Evolutionary conservation across 176 grass and related monocot genomes (phyloP).

Genomic region (Hyparrhenia diplandra): DNA sequence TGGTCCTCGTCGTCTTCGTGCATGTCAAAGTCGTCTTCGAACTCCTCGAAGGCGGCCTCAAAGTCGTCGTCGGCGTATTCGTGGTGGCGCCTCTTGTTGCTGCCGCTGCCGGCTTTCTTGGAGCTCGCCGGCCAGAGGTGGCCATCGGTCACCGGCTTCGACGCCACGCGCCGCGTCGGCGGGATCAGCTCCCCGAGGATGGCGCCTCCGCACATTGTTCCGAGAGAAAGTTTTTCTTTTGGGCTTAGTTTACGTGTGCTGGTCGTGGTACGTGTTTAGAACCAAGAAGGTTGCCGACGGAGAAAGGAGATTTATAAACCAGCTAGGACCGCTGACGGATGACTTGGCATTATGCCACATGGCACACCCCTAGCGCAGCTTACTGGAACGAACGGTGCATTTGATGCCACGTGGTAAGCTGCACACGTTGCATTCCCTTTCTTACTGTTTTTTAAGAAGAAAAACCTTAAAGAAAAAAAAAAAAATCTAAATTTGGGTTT

Average conservation of each 20-base stretch:
- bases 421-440: not conserved
- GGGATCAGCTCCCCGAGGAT: conserved; percentile 62
- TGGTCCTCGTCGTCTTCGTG: conserved; percentile 23
- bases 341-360: not conserved
- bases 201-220: conserved; percentile 72
- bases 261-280: not conserved
- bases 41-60: conserved; percentile 63
- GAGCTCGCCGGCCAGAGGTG: conserved; percentile 22
- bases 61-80: conserved; percentile 32
- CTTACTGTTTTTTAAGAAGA: too few species aligned
- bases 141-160: conserved; percentile 19
- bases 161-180: conserved; percentile 11
- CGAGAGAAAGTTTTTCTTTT: not conserved
- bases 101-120: conserved; percentile 8
- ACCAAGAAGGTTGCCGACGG: not conserved
- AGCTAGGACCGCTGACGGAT: not conserved
- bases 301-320: conserved; percentile 28
- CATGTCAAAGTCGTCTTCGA: conserved; percentile 46
- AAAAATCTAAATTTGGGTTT: too few species aligned
- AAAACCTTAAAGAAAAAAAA: too few species aligned
- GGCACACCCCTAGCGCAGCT: not conserved
- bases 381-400: not conserved
- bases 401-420: not conserved
- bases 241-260: not conserved
- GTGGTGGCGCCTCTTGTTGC: not conserved